phyloP scores from a whole-genome alignment of 352 stramenopile species.

The Globisporangium iwayamae region DNA sequence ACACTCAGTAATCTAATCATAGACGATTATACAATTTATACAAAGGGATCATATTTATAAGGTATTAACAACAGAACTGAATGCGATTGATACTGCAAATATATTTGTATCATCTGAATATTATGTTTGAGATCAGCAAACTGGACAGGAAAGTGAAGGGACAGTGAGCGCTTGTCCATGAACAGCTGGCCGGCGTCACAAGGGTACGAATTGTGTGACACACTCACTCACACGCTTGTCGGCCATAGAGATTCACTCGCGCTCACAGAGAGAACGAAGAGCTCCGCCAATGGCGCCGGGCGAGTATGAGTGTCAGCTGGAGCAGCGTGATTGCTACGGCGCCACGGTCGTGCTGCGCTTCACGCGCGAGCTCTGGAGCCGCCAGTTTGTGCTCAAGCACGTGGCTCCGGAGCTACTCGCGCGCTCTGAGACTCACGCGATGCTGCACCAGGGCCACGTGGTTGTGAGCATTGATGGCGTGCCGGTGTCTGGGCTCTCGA shows the following conservation, averaged over 20 bases:
- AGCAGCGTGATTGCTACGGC: constrained; percentile 11
- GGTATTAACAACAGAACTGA: not conserved
- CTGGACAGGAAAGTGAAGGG: not conserved
- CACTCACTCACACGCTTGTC: not conserved
- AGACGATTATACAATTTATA: not conserved
- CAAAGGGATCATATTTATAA: not conserved
- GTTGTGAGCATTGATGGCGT: constrained; percentile 30
- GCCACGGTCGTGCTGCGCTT: constrained; percentile 16
- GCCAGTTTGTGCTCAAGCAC: constrained; percentile 35
- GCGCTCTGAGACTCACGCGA: constrained; percentile 17
- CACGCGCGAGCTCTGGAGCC: constrained; percentile 39
- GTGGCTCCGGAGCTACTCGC: constrained; percentile 17
- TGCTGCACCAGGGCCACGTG: constrained; percentile 26
- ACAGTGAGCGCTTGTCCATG: not conserved
- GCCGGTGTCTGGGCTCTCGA: constrained; percentile 21
- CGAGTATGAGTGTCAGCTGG: constrained; percentile 33
- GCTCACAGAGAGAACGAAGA: not conserved
- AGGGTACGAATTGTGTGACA: not conserved
- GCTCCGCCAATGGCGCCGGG: constrained; percentile 16
- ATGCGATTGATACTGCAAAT: too few species aligned
- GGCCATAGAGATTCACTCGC: not conserved
- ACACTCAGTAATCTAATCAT: not conserved
- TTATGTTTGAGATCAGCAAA: not conserved
- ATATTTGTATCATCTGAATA: not conserved
- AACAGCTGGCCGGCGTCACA: not conserved